Percentiles rank a stretch among this genome's conserved stretches.
These are phyloP conservation scores for Gossypium australe DNA, from an alignment of 345 rosid species.

Conservation along the genomic window DNA sequence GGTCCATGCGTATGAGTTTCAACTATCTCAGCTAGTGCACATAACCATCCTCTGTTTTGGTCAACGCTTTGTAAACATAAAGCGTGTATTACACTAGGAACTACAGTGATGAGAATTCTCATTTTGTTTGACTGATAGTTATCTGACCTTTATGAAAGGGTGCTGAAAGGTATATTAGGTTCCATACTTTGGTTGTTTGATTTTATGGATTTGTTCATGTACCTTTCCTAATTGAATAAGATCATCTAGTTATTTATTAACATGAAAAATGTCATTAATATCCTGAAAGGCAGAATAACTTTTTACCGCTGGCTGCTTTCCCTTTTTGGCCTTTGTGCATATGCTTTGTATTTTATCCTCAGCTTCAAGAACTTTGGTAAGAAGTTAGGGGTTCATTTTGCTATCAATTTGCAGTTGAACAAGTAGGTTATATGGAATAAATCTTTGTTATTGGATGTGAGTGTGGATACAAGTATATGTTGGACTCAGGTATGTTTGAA, in stretches of 20 bases:
- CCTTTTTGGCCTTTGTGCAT: neutral
- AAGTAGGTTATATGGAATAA: neutral
- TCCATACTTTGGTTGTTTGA: neutral
- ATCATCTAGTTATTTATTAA: neutral
- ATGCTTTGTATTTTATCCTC: neutral
- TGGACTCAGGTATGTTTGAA: neutral
- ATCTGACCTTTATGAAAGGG: neutral
- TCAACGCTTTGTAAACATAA: neutral
- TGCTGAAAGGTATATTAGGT: neutral
- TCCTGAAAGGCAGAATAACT: neutral
- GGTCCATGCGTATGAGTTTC: neutral
- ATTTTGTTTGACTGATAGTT: neutral
- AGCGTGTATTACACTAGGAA: neutral
- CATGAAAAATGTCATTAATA: neutral
- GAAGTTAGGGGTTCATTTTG: conserved; percentile 4
- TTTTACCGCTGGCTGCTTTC: neutral
- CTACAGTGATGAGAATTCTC: neutral
- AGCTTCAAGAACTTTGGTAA: neutral
- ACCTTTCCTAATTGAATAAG: neutral
- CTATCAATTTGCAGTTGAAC: neutral
- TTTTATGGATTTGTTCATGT: neutral
- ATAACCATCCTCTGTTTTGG: neutral
- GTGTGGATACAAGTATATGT: neutral
- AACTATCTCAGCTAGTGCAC: neutral
- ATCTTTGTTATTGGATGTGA: neutral